Evolutionary conservation across 305 asterid genomes (phyloP), one percentile per base, ranked within the genome.

Genomic region (Rubia peregrina): DNA sequence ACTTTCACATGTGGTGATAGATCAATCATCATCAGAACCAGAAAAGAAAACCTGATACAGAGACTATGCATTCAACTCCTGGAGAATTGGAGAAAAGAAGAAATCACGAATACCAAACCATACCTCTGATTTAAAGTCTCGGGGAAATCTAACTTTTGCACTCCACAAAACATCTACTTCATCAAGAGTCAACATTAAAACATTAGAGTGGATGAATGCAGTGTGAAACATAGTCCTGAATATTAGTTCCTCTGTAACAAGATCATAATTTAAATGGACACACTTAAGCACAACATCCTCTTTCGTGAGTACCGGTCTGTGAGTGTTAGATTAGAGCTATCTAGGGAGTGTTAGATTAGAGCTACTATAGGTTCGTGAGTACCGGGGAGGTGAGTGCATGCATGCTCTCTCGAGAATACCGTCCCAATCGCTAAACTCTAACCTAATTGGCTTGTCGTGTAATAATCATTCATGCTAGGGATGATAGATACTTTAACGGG

Each of bases 241-340:
- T 77, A 94, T 85, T 81, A 88, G 86, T 85, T 89, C 95, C 76
- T 94, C 99, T 86, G 85, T 83, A 71, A 73, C 82, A 53, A 83
- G 78, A 78, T 88, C 97, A 68, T 88, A 92, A 70, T 89, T 95
- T 80, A 91, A 81, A 82, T 91, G 99, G 79, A 94, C 77, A 77
- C 95, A 91, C 85, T 94, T 98, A 22, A 94, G 85, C 73, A 94
- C 96, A 71, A 91, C 81, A 81, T 94, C 99, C 74, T 98, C 97
- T 81, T 88, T 96, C 67, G 89, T 83, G 61, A n/a, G n/a, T n/a
- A n/a, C n/a, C n/a, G n/a, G n/a, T n/a, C n/a, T n/a, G n/a, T n/a
- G n/a, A n/a, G n/a, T n/a, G n/a, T n/a, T n/a, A n/a, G n/a, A n/a
- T n/a, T n/a, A n/a, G n/a, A n/a, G n/a, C n/a, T n/a, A n/a, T n/a